Evolutionary conservation across 352 stramenopile genomes (phyloP).

Genomic region (Phytophthora hybrid): DNA sequence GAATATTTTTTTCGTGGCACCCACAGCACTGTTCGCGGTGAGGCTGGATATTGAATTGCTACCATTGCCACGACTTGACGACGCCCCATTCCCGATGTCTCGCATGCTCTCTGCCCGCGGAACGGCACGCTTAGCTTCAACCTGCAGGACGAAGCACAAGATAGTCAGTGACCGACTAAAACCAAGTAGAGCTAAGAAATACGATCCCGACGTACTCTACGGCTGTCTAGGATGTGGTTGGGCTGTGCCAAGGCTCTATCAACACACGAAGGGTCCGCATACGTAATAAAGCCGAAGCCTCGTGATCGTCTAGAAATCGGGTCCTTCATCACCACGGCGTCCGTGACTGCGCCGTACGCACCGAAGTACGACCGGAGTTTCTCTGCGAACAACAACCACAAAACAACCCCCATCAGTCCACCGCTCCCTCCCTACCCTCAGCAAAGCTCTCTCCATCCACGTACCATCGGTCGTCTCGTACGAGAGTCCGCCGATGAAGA

Average conservation of each 20-base stretch:
- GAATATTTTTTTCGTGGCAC: slow-evolving; percentile 93
- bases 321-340: slow-evolving; percentile 95
- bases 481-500: slow-evolving; percentile 91
- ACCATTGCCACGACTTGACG: slow-evolving; percentile 60
- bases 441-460: slow-evolving; percentile 5
- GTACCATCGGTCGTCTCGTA: slow-evolving; percentile 92
- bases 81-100: slow-evolving; percentile 59
- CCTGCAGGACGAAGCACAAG: slow-evolving; percentile 51
- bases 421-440: neutral
- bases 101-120: slow-evolving; percentile 86
- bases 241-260: slow-evolving; percentile 90
- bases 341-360: slow-evolving; percentile 88
- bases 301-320: slow-evolving; percentile 91
- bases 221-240: slow-evolving; percentile 92
- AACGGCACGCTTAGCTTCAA: slow-evolving; percentile 93
- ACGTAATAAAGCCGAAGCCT: slow-evolving; percentile 96
- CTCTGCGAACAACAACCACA: slow-evolving; percentile 52
- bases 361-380: slow-evolving; percentile 92
- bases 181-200: neutral
- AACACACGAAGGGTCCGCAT: slow-evolving; percentile 87
- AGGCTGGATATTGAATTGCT: slow-evolving; percentile 64
- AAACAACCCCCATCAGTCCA: slow-evolving; percentile 13
- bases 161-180: slow-evolving; percentile 14
- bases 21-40: slow-evolving; percentile 63
- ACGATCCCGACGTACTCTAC: slow-evolving; percentile 61